These are phyloP conservation scores for Phaeosphaeriaceae sp. DNA, from an alignment of 2,329 filamentous ascomycete species.

Conservation along the genomic window DNA sequence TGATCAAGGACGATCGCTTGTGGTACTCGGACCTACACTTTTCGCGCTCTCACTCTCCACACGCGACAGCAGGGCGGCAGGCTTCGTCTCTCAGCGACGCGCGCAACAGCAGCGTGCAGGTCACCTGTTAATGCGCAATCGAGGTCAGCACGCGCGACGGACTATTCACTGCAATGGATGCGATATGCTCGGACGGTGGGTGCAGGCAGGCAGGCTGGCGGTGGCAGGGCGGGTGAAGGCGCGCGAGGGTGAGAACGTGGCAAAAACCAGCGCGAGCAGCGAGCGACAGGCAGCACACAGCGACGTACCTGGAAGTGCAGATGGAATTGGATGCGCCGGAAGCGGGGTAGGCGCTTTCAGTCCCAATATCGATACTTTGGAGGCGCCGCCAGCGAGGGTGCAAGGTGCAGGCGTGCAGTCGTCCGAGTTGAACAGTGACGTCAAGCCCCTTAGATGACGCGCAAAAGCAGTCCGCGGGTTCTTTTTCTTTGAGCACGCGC, in stretches of 20 bases:
- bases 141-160: slow-evolving; percentile 20
- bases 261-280: slow-evolving; percentile 12
- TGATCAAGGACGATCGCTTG: slow-evolving; percentile 39
- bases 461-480: slow-evolving; percentile 21
- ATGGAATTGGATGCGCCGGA: slow-evolving; percentile 25
- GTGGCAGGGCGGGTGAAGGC: slow-evolving; percentile 13
- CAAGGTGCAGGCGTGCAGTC: slow-evolving; percentile 21
- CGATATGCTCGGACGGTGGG: not conserved
- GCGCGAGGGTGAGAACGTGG: slow-evolving; percentile 28
- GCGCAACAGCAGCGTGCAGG: slow-evolving; percentile 13
- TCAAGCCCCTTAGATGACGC: slow-evolving; percentile 35
- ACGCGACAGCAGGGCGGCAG: slow-evolving; percentile 25
- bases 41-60: slow-evolving; percentile 29
- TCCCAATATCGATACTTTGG: slow-evolving; percentile 22
- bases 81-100: slow-evolving; percentile 8
- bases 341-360: slow-evolving; percentile 35
- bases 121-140: slow-evolving; percentile 9
- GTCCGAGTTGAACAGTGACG: slow-evolving; percentile 36
- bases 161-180: slow-evolving; percentile 6
- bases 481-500: slow-evolving; percentile 16
- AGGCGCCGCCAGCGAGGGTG: slow-evolving; percentile 25
- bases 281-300: slow-evolving; percentile 16
- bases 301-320: slow-evolving; percentile 37
- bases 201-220: slow-evolving; percentile 11
- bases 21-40: slow-evolving; percentile 33